Base-by-base conservation (phyloP, 2,329 filamentous ascomycete genomes). In the Pseudonectria foliicola region DNA sequence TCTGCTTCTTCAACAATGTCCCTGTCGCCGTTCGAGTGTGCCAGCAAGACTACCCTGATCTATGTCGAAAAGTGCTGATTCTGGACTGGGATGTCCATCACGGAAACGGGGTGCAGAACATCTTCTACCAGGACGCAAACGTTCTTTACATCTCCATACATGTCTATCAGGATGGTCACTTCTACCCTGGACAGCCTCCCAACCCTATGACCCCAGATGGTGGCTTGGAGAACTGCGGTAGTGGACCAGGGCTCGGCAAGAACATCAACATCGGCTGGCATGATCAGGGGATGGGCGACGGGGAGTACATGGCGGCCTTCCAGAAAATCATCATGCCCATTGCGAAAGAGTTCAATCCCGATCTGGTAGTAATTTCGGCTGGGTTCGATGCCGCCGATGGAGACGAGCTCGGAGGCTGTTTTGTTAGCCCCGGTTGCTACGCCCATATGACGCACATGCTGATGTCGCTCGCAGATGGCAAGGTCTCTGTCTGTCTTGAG, bases 401-500 rank as follows among this genome's bases (percentile, higher is more conserved):
- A 10, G 92, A 98, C 59, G 82, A 92, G 54, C 73, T 98, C 2
- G 92, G 92, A 33, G 87, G 85, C 23, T 98, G 92, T 57, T 90
- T 87, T 53, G 92, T 98, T 5, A 83, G 88, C 1, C 92, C 92
- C 0, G 66, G 80, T 4, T 94, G 92, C 55, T 98, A 96, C 56
- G 86, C 89, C 11, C 90, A 98, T 55, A 96, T 98, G 92, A 96
- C 92, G 12, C 88, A 95, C 56, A 95, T 96, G 90, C 75, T 98
- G 31, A 96, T 95, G 89, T 88, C 86, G 3, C 70, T 98, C 13
- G 90, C 92, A 1, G 73, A 80, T 29, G 92, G 92, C 18, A 95
- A 89, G 55, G 73, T 98, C 11, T 85, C 86, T 3, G 90, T 95
- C 7, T 95, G 89, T 55, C 71, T 98, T 3, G 92, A 98, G 64